These are phyloP conservation scores for Blakeslea trispora DNA, from an alignment of 371 early-diverging fungal genomes.

Conservation along the genomic window DNA sequence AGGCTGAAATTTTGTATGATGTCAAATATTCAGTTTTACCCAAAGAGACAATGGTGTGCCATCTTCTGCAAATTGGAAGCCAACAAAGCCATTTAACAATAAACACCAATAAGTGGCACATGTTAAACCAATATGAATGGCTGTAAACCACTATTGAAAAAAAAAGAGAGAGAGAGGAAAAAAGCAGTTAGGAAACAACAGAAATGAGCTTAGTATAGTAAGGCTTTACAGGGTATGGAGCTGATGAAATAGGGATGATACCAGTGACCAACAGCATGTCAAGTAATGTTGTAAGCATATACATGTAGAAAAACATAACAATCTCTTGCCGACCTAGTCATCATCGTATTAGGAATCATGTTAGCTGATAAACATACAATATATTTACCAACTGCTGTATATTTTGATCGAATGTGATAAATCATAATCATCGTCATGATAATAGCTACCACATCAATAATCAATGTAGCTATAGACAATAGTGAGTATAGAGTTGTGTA, in stretches of 20 bases:
- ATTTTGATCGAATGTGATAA: slow-evolving; percentile 87
- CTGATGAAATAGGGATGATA: slow-evolving; percentile 75
- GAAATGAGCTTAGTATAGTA: too few species aligned
- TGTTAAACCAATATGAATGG: slow-evolving; percentile 65
- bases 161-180: background rate
- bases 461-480: slow-evolving; percentile 57
- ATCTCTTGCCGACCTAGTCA: slow-evolving; percentile 93
- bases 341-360: slow-evolving; percentile 8
- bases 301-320: slow-evolving; percentile 90
- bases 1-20: background rate
- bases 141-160: slow-evolving; percentile 74
- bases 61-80: slow-evolving; percentile 90
- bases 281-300: slow-evolving; percentile 66
- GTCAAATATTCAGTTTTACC: slow-evolving; percentile 16
- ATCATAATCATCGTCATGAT: slow-evolving; percentile 93
- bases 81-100: slow-evolving; percentile 83
- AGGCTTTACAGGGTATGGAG: slow-evolving; percentile 69
- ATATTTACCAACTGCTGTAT: slow-evolving; percentile 84
- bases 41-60: slow-evolving; percentile 66
- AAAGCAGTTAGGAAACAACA: too few species aligned
- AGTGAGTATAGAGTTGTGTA: background rate
- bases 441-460: slow-evolving; percentile 82
- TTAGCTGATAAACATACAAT: background rate
- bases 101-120: slow-evolving; percentile 77
- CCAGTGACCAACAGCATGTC: slow-evolving; percentile 83